Base-by-base conservation (phyloP, 495 filamentous ascomycete genomes). In the Aspergillus egyptiacus region DNA sequence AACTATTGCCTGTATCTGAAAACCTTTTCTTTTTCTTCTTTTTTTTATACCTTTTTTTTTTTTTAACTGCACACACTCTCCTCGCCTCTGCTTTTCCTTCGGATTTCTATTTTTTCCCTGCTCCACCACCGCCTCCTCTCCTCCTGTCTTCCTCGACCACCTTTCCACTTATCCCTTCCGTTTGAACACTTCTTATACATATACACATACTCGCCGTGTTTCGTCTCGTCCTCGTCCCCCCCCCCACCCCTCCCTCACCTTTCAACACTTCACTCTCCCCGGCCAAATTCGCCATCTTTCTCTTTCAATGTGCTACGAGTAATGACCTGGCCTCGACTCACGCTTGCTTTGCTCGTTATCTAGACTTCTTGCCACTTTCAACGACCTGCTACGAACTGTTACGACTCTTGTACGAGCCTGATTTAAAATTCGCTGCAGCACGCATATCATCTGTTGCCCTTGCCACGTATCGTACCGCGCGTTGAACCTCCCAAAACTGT, bases 91-190 rank as follows among this genome's bases (percentile, higher is more conserved):
- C 39, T 46, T 46, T 44, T 44, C 32, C 23, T 37, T 50, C 42
- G 50, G 33, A 58, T 59, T 61, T 61, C 58, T 66, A 61, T 66
- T 63, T 67, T 62, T 60, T 55, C 52, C 59, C 59, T 57, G 55
- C 64, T 65, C 64, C 65, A 59, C 48, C 41, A 18, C n/a, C n/a
- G 5, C 41, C 41, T 44, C 39, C 11, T 28, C 27, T 15, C 25
- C 57, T 55, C 51, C 57, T 62, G 57, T 52, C 52, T 53, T 47
- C 56, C 42, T 46, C 53, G n/a, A n/a, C 53, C 50, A 25, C 15
- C 34, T 50, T 48, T 44, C 35, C 51, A 31, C n/a, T 51, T 56
- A 60, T 56, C 56, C 57, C 53, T 64, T 62, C 55, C 61, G 57
- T 61, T 60, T 60, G 57, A n/a, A 52, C 57, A 50, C 57, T 50